A percentile compares a stretch with the other conserved stretches of the same genome.
Conservation (phyloP, 805 yeast genomes). For the Metschnikowia picachoensis region DNA sequence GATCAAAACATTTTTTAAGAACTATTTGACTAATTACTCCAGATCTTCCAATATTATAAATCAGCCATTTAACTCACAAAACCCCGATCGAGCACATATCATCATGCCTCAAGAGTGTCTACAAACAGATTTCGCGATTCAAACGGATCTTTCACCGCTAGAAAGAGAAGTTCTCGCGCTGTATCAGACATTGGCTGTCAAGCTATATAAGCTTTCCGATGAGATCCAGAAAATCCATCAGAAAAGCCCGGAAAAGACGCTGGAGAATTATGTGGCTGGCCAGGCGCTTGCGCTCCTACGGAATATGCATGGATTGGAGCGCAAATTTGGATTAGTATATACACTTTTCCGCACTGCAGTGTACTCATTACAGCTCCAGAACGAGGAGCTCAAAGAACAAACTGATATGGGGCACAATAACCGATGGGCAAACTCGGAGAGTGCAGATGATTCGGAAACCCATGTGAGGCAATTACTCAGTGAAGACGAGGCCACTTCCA, state of each 20-base stretch:
- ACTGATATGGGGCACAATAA: background rate
- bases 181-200: conserved; percentile 35
- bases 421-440: background rate
- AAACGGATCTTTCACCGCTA: conserved; percentile 20
- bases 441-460: background rate
- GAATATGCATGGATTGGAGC: conserved; percentile 56
- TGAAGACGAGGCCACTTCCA: background rate
- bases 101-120: conserved; percentile 2
- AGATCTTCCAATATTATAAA: too few species aligned
- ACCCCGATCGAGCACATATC: background rate
- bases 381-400: conserved; percentile 9
- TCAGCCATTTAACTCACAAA: too few species aligned
- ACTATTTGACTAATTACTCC: too few species aligned
- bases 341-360: conserved; percentile 69
- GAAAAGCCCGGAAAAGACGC: background rate
- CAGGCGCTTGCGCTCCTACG: conserved; percentile 36
- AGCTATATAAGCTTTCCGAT: conserved; percentile 27
- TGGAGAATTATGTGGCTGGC: conserved; percentile 1
- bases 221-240: conserved; percentile 30
- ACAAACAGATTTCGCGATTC: conserved; percentile 10
- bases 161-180: conserved; percentile 36
- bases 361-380: conserved; percentile 55
- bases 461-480: conserved; percentile 3
- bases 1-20: too few species aligned
- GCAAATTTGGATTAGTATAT: conserved; percentile 59